These are phyloP conservation scores for Fusarium humuli DNA, from an alignment of 2,329 filamentous ascomycete genomes.

Conservation along the genomic window DNA sequence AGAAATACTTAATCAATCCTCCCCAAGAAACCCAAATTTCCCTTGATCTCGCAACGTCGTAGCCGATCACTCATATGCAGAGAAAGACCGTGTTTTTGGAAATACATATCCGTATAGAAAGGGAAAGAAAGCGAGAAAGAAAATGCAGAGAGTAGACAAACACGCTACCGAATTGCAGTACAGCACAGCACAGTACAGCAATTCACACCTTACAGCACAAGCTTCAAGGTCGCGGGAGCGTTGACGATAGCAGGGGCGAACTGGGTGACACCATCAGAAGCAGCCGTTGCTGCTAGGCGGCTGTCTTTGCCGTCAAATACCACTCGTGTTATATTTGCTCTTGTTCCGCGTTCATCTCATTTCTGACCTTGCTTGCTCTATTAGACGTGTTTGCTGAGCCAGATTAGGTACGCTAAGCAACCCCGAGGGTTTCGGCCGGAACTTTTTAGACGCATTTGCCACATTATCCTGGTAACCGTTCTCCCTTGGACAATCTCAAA, in stretches of 20 bases:
- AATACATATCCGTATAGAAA: constrained; percentile 5
- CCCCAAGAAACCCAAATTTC: constrained; percentile 33
- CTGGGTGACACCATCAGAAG: constrained; percentile 28
- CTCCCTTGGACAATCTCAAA: constrained; percentile 39
- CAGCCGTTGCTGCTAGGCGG: constrained; percentile 20
- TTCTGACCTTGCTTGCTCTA: constrained; percentile 11
- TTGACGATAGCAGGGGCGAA: constrained; percentile 28
- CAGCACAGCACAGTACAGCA: constrained; percentile 7
- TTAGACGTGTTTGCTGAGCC: constrained; percentile 6
- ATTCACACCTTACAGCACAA: constrained; percentile 9
- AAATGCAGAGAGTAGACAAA: constrained; percentile 3
- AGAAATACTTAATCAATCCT: constrained; percentile 14
- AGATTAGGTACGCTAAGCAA: constrained; percentile 27
- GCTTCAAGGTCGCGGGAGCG: constrained; percentile 35
- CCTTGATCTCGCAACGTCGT: constrained; percentile 37
- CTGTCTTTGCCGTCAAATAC: constrained; percentile 17
- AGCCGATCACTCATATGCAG: constrained; percentile 38
- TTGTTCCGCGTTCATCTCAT: constrained; percentile 21
- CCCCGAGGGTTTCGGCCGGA: constrained; percentile 41
- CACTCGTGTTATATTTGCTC: constrained; percentile 21
- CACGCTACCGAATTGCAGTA: constrained; percentile 18
- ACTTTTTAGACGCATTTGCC: constrained; percentile 35
- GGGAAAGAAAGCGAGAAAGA: background rate
- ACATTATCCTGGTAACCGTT: constrained; percentile 33
- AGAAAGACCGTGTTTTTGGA: constrained; percentile 28